Conservation (phyloP, 208 protist species). For the Trypanosoma scelopori region DNA sequence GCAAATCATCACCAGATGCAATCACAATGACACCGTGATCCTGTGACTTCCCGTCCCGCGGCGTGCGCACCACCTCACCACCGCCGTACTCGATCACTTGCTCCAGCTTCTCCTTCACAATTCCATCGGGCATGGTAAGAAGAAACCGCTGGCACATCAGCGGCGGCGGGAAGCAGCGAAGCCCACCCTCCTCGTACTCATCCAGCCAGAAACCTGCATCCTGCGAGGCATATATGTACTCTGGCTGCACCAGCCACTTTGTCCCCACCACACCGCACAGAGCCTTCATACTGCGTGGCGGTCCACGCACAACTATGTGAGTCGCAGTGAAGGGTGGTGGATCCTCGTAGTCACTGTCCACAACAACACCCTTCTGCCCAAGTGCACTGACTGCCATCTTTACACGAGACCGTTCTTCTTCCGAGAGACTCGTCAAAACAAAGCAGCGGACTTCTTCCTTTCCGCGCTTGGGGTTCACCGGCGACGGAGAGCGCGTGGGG, state of each 20-base stretch:
- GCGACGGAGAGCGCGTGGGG: slow-evolving; percentile 80
- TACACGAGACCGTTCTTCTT: slow-evolving; percentile 52
- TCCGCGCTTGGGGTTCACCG: slow-evolving; percentile 78
- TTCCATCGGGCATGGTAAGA: slow-evolving; percentile 49
- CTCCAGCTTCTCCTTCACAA: slow-evolving; percentile 55
- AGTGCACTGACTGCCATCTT: slow-evolving; percentile 39
- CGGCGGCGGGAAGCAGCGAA: slow-evolving; percentile 71
- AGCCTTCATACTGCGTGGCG: slow-evolving; percentile 82
- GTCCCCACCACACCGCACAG: slow-evolving; percentile 72
- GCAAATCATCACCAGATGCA: slow-evolving; percentile 66
- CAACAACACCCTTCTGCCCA: slow-evolving; percentile 45
- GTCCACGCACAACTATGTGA: slow-evolving; percentile 76
- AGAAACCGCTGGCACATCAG: slow-evolving; percentile 75
- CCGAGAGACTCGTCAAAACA: slow-evolving; percentile 65
- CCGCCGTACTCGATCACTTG: slow-evolving; percentile 86
- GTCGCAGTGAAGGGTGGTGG: slow-evolving; percentile 56
- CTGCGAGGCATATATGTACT: slow-evolving; percentile 68
- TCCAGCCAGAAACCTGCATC: slow-evolving; percentile 82
- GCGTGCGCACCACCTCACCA: slow-evolving; percentile 56
- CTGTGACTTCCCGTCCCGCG: slow-evolving; percentile 12
- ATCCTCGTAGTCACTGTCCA: slow-evolving; percentile 61
- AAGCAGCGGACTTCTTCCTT: slow-evolving; percentile 57
- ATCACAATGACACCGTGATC: slow-evolving; percentile 71
- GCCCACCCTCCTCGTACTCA: slow-evolving; percentile 65
- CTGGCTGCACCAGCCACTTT: slow-evolving; percentile 77